Evolutionary conservation across 129 eudicot genomes (phyloP), one percentile per base, ranked within the genome.

Genomic region (Artemisia annua): DNA sequence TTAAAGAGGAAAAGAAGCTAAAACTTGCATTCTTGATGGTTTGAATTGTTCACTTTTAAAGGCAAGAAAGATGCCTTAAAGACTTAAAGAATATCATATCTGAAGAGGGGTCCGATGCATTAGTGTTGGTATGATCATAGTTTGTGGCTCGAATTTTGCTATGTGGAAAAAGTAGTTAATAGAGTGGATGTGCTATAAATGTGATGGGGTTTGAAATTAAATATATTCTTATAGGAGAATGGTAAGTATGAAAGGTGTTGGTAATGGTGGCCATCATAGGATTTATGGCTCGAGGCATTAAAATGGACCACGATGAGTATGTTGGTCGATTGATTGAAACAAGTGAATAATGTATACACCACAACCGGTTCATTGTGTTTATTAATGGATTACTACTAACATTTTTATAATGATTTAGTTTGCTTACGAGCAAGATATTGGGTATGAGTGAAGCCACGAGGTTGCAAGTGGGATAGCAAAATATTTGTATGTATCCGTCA

Each of bases 161-260:
- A 70, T 61, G 20, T 22, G 67, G 58, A 66, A 46, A 66, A 66
- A 46, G 67, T 7, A 49, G 48, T 50, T 70, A 35, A 78, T 6
- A 48, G 49, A 48, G 59, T 54, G 60, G 77, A 55, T 78, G 19
- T 78, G 72, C 28, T 78, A 63, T 78, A 78, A 78, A 78, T 78
- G 82, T 71, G 67, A 51, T 48, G 14, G 72, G 44, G 48, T 78
- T 28, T 44, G 72, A 4, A 63, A 64, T 44, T 71, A 78, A 78
- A 64, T 78, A 71, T 71, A 78, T 78, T 55, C 78, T 71, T 15
- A 54, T 63, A 0, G 82, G 19, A 78, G 72, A 63, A 71, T 53
- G 78, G 32, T 52, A 16, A 5, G 46, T 63, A 28, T 70, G 77
- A 56, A 64, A 71, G 73, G 78, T 71, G 46, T 63, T 71, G 46